Base-by-base conservation (phyloP, 2,329 filamentous ascomycete genomes). In the Sclerotinia sclerotiorum region DNA sequence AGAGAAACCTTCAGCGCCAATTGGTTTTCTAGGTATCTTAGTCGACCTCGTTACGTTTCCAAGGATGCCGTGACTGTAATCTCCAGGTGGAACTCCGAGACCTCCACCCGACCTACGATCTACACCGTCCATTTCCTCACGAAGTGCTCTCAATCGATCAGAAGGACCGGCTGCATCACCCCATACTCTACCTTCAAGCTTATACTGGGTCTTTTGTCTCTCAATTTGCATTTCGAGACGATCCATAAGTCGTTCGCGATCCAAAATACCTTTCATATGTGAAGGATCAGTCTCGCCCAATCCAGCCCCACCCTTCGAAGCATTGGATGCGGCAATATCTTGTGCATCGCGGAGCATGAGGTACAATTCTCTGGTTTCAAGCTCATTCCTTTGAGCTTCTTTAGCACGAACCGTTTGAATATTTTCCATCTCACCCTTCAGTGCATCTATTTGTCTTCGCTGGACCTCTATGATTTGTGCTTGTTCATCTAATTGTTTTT, bases 311-410 rank as follows among this genome's bases (percentile, higher is more conserved):
- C 82, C 82, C 78, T 88, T 88, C 67, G 81, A 81, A 66, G 93
- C 91, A 75, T 92, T 92, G 4, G 94, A 93, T 32, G 93, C 94
- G 57, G 94, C 94, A 73, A 97, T 93, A 76, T 99, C 94, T 80
- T 98, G 94, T 49, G 95, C 94, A 80, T 99, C 95, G 70, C 94
- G 89, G 72, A 99, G 89, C 95, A 99, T 99, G 68, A 99, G 90
- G 79, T 98, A 99, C 29, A 99, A 82, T 80, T 99, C 95, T 81
- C 95, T 87, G 2, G 94, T 98, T 81, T 99, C 95, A 42, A 99
- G 83, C 80, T 99, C 95, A 76, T 97, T 97, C 65, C 95, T 87
- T 80, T 98, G 95, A 48, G 96, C 85, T 78, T 98, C 94, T 79
- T 96, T 94, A 24, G 92, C 91, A 70, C 94, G 87, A 71, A 97